Evolutionary conservation across 2,329 filamentous ascomycete species (phyloP).

Genomic region (Ascochyta viciae-villosae): DNA sequence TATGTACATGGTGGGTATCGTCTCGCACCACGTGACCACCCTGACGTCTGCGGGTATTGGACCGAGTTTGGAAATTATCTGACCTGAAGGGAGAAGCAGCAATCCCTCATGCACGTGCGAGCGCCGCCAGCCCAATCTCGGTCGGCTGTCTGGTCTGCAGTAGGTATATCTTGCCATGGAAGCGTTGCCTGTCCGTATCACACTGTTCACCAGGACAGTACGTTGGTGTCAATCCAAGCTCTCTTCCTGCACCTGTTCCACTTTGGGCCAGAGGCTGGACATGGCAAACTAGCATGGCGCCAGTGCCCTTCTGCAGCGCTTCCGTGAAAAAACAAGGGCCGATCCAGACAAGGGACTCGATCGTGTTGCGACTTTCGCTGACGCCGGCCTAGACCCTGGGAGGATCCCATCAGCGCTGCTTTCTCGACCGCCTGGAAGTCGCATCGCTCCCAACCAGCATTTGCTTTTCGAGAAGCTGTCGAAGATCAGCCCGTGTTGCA

Average conservation of each 20-base stretch:
- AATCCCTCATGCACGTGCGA: not conserved
- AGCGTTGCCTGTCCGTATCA: too few relatives aligned
- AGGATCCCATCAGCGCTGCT: not conserved
- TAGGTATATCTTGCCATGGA: not conserved
- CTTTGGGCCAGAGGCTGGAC: not conserved
- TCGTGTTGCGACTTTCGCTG: not conserved
- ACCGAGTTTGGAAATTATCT: not conserved
- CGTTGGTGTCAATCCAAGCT: not conserved
- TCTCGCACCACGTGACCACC: not conserved
- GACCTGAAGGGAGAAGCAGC: not conserved
- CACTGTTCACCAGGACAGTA: not conserved
- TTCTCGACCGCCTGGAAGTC: slow-evolving; percentile 2
- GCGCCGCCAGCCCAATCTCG: not conserved
- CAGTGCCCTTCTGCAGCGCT: not conserved
- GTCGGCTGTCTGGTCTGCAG: not conserved
- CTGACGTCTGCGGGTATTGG: not conserved
- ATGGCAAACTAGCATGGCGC: slow-evolving; percentile 5
- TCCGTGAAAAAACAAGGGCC: not conserved
- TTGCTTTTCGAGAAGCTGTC: slow-evolving; percentile 9
- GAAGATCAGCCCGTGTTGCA: not conserved
- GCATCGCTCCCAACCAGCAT: not conserved
- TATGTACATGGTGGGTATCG: not conserved
- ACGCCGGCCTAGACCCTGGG: slow-evolving; percentile 8
- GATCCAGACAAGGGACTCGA: slow-evolving; percentile 1
- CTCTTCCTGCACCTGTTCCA: not conserved